Percentiles rank a stretch among this genome's conserved stretches.
These are phyloP conservation scores for Lipomyces kockii DNA, from an alignment of 805 yeast genomes.

Conservation along the genomic window DNA sequence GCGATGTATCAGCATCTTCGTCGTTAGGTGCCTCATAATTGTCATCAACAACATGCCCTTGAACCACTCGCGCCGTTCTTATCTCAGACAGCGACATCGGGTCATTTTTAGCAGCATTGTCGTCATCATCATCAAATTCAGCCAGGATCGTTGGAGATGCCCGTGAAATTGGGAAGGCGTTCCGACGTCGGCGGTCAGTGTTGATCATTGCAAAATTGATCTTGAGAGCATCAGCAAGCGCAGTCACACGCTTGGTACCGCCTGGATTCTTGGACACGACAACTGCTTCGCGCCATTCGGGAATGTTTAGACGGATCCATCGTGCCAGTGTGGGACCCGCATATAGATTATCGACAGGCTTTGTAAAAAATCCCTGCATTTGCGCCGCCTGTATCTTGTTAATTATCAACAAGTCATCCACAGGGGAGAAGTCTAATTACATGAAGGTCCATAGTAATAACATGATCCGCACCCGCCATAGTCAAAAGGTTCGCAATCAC, in stretches of 20 bases:
- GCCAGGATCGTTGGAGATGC: conserved; percentile 38
- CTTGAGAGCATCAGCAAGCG: conserved; percentile 94
- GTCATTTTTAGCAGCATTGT: conserved; percentile 32
- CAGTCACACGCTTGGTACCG: conserved; percentile 97
- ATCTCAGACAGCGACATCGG: conserved; percentile 54
- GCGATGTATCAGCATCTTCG: conserved; percentile 42
- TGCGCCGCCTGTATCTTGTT: conserved; percentile 74
- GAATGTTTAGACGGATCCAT: conserved; percentile 91
- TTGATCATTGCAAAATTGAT: conserved; percentile 99
- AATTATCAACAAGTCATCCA: neutral
- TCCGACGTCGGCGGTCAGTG: conserved; percentile 91
- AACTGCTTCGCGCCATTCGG: conserved; percentile 84
- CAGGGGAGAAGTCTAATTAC: neutral
- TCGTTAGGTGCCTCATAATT: conserved; percentile 54
- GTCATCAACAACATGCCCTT: conserved; percentile 96
- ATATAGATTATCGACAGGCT: conserved; percentile 94
- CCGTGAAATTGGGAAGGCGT: conserved; percentile 55
- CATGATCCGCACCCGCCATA: conserved; percentile 99
- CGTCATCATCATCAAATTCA: conserved; percentile 33
- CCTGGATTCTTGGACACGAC: conserved; percentile 99
- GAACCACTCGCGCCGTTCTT: conserved; percentile 93
- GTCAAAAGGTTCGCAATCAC: conserved; percentile 91
- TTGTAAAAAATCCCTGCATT: conserved; percentile 98
- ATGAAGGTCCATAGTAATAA: conserved; percentile 92
- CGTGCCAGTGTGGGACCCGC: conserved; percentile 96